phyloP scores from a whole-genome alignment of 192 early-diverging fungal species.

The Backusella sp. region DNA sequence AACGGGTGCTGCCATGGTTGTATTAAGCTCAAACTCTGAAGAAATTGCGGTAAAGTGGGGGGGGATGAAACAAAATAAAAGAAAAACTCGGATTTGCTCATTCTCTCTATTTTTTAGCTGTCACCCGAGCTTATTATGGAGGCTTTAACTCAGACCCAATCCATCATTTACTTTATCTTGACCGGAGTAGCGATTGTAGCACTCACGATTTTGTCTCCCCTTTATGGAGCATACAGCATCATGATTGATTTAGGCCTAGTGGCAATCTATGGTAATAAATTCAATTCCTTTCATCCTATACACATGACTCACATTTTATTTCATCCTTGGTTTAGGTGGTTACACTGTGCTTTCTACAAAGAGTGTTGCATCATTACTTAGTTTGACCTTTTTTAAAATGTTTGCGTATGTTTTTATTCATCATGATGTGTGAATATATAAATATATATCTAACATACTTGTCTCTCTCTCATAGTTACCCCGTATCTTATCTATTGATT shows the following conservation, averaged over 20 bases:
- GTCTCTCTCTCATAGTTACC: constrained; percentile 29
- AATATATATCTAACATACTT: too few relatives aligned
- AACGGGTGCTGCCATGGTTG: constrained; percentile 61
- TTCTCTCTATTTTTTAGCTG: constrained; percentile 26
- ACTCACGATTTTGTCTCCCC: constrained; percentile 44
- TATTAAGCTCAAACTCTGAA: constrained; percentile 57
- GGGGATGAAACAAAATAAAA: not conserved
- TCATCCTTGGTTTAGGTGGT: constrained; percentile 47
- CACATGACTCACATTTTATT: not conserved
- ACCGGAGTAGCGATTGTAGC: constrained; percentile 33
- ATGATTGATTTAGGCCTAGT: constrained; percentile 65
- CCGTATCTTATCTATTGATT: constrained; percentile 62
- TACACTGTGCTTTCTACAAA: constrained; percentile 74
- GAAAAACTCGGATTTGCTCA: not conserved
- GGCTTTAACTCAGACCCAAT: constrained; percentile 48
- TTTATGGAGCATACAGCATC: constrained; percentile 50
- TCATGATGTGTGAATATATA: too few relatives aligned
- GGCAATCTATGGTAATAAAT: constrained; percentile 61
- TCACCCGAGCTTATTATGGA: constrained; percentile 50
- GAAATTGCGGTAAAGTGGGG: constrained; percentile 45
- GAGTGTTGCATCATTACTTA: constrained; percentile 64
- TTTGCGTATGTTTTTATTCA: constrained; percentile 37
- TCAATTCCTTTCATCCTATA: not conserved
- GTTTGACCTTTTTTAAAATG: constrained; percentile 59
- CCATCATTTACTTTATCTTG: constrained; percentile 55